A percentile compares a stretch with the other conserved stretches of the same genome.
Evolutionary conservation across 164 flowering plant genomes (phyloP).

Genomic region (Umbellularia californica): DNA sequence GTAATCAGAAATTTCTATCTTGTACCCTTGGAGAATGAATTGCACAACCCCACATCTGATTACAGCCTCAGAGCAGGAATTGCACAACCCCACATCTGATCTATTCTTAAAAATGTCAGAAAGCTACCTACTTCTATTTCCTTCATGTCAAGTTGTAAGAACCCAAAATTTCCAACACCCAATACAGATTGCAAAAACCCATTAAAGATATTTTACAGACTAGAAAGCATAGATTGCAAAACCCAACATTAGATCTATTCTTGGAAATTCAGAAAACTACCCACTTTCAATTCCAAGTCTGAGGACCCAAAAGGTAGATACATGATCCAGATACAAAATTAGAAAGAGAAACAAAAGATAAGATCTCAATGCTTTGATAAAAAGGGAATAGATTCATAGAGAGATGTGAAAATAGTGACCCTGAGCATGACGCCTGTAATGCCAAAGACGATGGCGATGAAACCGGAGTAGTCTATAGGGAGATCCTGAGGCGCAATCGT

Average conservation of each 20-base stretch:
- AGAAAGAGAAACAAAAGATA: no score
- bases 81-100: not conserved
- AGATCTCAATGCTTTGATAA: not conserved
- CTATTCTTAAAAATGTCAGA: not conserved
- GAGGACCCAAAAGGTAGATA: not conserved
- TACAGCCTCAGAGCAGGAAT: no score
- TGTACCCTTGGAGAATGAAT: no score
- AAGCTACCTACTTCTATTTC: not conserved
- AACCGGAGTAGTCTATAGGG: constrained; percentile 85
- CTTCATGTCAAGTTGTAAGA: no score
- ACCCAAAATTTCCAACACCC: no score
- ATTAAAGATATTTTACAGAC: no score
- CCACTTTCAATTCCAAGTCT: not conserved
- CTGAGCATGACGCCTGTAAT: constrained; percentile 83
- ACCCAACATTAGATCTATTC: no score
- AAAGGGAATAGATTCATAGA: not conserved
- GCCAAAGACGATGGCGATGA: constrained; percentile 76
- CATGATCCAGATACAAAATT: no score
- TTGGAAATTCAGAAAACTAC: not conserved
- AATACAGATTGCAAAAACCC: no score
- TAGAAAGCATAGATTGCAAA: not conserved
- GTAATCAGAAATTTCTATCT: no score
- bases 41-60: no score
- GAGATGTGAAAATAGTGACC: constrained; percentile 28
- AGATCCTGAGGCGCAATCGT: constrained; percentile 57